phyloP scores from a whole-genome alignment of 345 rosid genomes.

The Hibiscus trionum region DNA sequence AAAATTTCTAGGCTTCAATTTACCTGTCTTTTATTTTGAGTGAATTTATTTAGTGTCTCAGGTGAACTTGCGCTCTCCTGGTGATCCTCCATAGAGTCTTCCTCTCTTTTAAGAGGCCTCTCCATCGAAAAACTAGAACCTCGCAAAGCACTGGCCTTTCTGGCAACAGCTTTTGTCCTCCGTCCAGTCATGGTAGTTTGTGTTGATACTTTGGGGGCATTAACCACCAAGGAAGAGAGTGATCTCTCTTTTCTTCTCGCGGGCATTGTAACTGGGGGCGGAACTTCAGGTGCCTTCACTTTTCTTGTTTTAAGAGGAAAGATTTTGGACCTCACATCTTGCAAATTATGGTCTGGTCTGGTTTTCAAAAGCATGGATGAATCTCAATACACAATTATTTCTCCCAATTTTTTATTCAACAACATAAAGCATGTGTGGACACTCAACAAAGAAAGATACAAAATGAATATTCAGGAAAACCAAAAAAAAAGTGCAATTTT shows the following conservation, averaged over 20 bases:
- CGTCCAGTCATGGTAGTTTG: constrained; percentile 60
- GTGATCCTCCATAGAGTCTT: constrained; percentile 44
- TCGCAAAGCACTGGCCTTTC: constrained; percentile 44
- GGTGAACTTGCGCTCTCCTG: constrained; percentile 62
- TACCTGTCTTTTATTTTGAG: constrained; percentile 66
- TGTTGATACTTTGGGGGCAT: constrained; percentile 61
- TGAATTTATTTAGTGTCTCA: constrained; percentile 41
- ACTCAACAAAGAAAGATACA: neutral
- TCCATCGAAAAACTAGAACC: constrained; percentile 41
- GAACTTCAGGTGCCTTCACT: constrained; percentile 52
- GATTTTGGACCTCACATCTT: constrained; percentile 81
- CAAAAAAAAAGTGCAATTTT: neutral
- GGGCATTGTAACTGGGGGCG: constrained; percentile 49
- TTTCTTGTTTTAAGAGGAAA: constrained; percentile 75
- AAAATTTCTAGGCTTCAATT: constrained; percentile 16
- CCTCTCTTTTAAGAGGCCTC: constrained; percentile 45
- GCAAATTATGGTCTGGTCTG: constrained; percentile 84
- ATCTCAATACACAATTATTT: neutral
- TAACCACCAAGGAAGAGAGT: constrained; percentile 81
- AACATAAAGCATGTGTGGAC: neutral
- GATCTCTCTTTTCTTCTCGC: constrained; percentile 93
- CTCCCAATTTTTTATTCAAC: neutral
- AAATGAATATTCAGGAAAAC: neutral
- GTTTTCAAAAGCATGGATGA: constrained; percentile 4
- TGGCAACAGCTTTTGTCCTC: constrained; percentile 53